Evolutionary conservation across 495 filamentous ascomycete species (phyloP), one percentile per base, ranked within the genome.

Genomic region (Margaritispora aquatica): DNA sequence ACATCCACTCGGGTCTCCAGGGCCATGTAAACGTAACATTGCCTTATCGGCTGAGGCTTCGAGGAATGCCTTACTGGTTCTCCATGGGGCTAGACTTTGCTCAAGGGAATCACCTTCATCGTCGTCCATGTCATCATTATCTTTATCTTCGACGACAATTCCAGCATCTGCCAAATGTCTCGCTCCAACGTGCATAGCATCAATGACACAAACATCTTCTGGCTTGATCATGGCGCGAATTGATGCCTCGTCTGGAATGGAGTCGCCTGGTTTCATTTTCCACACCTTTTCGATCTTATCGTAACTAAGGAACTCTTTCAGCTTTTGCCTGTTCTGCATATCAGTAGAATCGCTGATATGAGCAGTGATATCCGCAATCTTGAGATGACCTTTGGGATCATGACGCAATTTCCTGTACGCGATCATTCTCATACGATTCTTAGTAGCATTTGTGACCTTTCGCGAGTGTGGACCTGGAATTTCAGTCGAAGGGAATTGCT

Each of bases 361-460:
- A 38, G 82, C 81, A 2, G 90, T 93, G 44, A 99, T 88, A 59
- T 92, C 88, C 55, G 77, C 80, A 19, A 96, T 83, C 0, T 83
- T 82, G 24, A 93, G 78, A 23, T 87, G 74, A 44, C 85, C 73
- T n/a, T 84, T 79, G 15, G 82, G 74, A 62, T 82, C 88, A 65
- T 89, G 88, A 55, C 85, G 85, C 63, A 93, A 80, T 54, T 96
- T 83, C 24, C 94, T 86, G 67, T 88, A 96, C 0, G 92, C 86
- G 22, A 97, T 80, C 89, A 97, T 96, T 74, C 92, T 96, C 72
- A 99, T 83, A 17, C 94, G 87, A 68, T 92, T 95, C 75, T 97
- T 97, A 21, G 88, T 83, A 8, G 93, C 90, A 31, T 92, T 96
- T 0, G 95, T 97, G 22, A 97, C 92, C 66, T 90, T 92, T 50